Evolutionary conservation across 805 yeast genomes (phyloP).

Genomic region (Metschnikowia continentalis): DNA sequence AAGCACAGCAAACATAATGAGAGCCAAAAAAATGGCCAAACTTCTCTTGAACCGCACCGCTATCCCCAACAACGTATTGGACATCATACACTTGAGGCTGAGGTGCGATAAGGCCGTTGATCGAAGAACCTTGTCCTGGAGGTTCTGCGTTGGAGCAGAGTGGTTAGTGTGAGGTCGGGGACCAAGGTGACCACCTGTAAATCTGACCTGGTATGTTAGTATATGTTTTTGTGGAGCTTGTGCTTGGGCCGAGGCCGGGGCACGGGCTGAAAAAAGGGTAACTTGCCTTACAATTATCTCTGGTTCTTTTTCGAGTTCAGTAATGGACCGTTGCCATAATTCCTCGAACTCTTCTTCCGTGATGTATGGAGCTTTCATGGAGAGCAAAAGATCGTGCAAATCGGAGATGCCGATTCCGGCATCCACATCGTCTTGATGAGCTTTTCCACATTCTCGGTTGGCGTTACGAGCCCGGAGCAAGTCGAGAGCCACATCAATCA

Average conservation of each 20-base stretch:
- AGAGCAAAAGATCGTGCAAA: constrained; percentile 48
- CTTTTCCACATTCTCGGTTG: constrained; percentile 52
- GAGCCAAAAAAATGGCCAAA: constrained; percentile 12
- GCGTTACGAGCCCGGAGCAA: constrained; percentile 69
- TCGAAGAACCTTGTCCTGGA: constrained; percentile 57
- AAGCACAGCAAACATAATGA: constrained; percentile 17
- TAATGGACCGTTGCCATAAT: constrained; percentile 64
- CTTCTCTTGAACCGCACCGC: constrained; percentile 22
- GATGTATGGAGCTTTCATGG: constrained; percentile 44
- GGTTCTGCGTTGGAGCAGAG: constrained; percentile 35
- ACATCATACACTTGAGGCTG: constrained; percentile 52
- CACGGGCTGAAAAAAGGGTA: constrained; percentile 15
- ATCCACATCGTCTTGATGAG: constrained; percentile 35
- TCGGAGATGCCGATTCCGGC: constrained; percentile 51
- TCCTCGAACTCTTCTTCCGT: constrained; percentile 66
- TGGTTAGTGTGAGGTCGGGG: constrained; percentile 32
- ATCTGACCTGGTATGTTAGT: constrained; percentile 29
- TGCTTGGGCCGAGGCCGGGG: not conserved
- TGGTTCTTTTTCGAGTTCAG: constrained; percentile 60
- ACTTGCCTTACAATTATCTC: constrained; percentile 80
- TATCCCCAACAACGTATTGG: constrained; percentile 45
- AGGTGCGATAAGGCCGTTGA: constrained; percentile 66
- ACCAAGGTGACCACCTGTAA: constrained; percentile 16
- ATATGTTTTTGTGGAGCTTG: constrained; percentile 3
- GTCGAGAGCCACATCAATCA: constrained; percentile 63